Conservation (phyloP, 106 monocot species). For the Ottelia alismoides region DNA sequence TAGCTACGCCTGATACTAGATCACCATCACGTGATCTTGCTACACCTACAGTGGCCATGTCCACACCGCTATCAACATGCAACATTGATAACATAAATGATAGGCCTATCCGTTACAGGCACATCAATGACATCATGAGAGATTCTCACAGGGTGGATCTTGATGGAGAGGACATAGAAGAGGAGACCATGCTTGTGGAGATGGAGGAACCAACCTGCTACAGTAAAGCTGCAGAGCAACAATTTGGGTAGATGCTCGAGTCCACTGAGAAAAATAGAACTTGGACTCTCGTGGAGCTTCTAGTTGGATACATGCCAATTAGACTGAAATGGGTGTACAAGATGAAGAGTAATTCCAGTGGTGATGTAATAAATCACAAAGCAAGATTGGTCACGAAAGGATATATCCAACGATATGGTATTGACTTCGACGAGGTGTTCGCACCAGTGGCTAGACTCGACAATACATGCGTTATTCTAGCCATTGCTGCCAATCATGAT, state of each 20-base stretch:
- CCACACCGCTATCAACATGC: too few relatives aligned
- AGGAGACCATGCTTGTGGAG: too few relatives aligned
- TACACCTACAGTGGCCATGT: too few relatives aligned
- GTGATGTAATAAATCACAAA: not conserved
- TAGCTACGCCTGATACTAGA: too few relatives aligned
- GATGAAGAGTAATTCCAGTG: not conserved
- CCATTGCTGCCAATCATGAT: not conserved
- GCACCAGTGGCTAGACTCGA: too few relatives aligned
- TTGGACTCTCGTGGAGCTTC: too few relatives aligned
- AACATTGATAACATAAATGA: not conserved
- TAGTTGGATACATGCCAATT: not conserved
- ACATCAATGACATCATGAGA: too few relatives aligned
- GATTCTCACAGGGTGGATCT: not conserved
- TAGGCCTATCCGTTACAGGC: constrained; percentile 2
- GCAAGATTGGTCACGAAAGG: not conserved
- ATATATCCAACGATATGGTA: not conserved
- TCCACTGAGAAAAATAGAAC: too few relatives aligned
- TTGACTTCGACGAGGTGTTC: too few relatives aligned
- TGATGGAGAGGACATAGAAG: not conserved
- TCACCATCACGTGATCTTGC: too few relatives aligned
- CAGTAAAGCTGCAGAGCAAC: not conserved
- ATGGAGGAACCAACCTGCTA: too few relatives aligned
- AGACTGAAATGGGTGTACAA: constrained; percentile 5
- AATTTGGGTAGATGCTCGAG: not conserved
- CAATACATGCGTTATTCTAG: too few relatives aligned